These are phyloP conservation scores for Schizochytrium sp. DNA, from an alignment of 108 stramenopile species.

Conservation along the genomic window DNA sequence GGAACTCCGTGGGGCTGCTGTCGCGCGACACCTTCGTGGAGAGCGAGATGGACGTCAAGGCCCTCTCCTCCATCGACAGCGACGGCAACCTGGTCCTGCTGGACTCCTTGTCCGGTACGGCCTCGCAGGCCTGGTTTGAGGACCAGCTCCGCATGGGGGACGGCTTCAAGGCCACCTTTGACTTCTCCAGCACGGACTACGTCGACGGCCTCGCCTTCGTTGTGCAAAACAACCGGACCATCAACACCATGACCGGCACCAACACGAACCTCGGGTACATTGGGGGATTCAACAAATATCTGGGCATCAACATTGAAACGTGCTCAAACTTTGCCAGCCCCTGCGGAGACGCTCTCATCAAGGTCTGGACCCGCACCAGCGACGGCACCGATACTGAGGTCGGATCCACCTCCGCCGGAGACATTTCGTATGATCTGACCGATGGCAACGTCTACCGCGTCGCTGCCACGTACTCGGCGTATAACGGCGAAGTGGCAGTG, in stretches of 20 bases:
- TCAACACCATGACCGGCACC: not conserved
- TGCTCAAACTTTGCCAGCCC: not conserved
- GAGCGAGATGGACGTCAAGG: not conserved
- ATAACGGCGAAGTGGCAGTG: not conserved
- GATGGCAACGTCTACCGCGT: not conserved
- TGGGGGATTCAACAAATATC: not conserved
- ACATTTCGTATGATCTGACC: not conserved
- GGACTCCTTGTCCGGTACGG: too few relatives aligned
- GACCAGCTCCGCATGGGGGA: not conserved
- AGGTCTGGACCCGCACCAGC: not conserved
- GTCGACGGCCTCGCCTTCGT: not conserved
- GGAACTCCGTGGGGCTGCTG: too few relatives aligned
- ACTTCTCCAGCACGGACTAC: not conserved
- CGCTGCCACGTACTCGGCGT: not conserved
- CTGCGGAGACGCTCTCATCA: not conserved
- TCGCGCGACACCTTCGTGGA: not conserved
- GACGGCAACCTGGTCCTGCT: too few relatives aligned
- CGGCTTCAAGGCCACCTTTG: not conserved
- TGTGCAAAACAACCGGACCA: not conserved
- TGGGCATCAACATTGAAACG: not conserved
- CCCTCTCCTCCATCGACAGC: too few relatives aligned
- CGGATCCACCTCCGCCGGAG: not conserved
- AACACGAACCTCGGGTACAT: not conserved
- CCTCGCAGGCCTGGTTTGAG: not conserved
- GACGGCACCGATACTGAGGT: not conserved